Conservation (phyloP, 257 asterid genomes). For the Solanum ossicruentum region DNA sequence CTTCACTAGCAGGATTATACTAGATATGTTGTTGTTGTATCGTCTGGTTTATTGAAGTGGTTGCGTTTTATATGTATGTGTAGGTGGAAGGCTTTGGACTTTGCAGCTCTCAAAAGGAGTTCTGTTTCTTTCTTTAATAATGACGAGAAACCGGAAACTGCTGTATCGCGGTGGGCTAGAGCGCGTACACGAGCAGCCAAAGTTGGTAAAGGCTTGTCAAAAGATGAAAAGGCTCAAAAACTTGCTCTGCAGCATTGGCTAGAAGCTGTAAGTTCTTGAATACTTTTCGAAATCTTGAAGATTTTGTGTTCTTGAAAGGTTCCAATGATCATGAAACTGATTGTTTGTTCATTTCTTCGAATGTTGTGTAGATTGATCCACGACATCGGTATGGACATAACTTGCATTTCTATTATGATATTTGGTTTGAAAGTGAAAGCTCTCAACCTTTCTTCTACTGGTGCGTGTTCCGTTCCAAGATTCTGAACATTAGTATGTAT, state of each 20-base stretch:
- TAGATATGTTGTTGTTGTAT: neutral
- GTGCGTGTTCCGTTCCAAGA: slow-evolving; percentile 24
- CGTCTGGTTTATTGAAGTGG: slow-evolving; percentile 1
- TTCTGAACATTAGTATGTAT: neutral
- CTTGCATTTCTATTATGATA: slow-evolving; percentile 72
- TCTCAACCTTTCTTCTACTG: slow-evolving; percentile 91
- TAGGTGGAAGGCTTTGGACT: slow-evolving; percentile 97
- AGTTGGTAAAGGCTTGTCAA: slow-evolving; percentile 96
- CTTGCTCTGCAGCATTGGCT: slow-evolving; percentile 93
- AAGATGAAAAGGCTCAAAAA: slow-evolving; percentile 90
- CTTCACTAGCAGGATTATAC: neutral
- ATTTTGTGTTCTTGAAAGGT: neutral
- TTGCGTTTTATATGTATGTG: neutral
- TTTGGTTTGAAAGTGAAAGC: slow-evolving; percentile 84
- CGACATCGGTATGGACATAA: slow-evolving; percentile 98
- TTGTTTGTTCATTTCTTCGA: neutral
- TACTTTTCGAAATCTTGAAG: neutral
- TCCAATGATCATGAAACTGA: neutral
- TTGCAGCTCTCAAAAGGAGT: slow-evolving; percentile 69
- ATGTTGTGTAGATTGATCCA: slow-evolving; percentile 68
- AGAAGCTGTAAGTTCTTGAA: slow-evolving; percentile 68
- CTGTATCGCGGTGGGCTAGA: slow-evolving; percentile 89
- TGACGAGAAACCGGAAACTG: slow-evolving; percentile 73
- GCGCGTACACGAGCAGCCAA: slow-evolving; percentile 89
- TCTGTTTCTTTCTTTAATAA: slow-evolving; percentile 73